Base-by-base conservation (phyloP, 1,139 yeast genomes). In the Chernovozyma sophiae-reginae region DNA sequence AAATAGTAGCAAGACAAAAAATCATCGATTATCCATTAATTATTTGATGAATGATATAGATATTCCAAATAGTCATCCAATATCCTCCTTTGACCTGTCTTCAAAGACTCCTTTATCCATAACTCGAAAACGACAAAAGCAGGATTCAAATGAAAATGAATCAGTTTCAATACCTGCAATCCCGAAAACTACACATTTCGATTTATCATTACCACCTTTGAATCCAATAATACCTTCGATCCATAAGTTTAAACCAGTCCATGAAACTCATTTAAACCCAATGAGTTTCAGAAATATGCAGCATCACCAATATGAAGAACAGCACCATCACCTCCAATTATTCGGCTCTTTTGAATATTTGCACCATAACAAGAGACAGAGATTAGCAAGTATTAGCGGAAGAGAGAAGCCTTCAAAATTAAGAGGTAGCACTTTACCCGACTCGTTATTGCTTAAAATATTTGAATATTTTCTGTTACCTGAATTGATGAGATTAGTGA, bases 401-500 rank as follows among this genome's bases (percentile, higher is more conserved):
- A 44, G 62, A 3, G 61, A 85, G 37, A 62, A 81, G 37, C 76
- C 84, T 0, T 78, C 86, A 0, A 62, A 77, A 3, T 58, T 81
- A 37, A 67, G 73, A 15, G 67, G 53, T 41, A 55, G 72, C 17
- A 75, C 79, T 1, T 58, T 81, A 27, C 79, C 86, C 0, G 89
- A 81, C 50, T 60, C 74, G 12, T 53, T 80, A 2, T 60, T 81
- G 31, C 53, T 80, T 20, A 61, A 62, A 38, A 71, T 79, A 2
- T 80, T 82, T 46, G 71, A 72, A 36, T 64, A 65, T 40, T 55
- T 81, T 36, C 65, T 73, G 5, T 58, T 82, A 27, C 79, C 79
- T 1, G 72, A 72, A 11, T 56, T 80, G 40, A 79, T 81, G 85
- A 72, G 65, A 47, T 51, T 78, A 44, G 60, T 82, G 37, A 47